phyloP scores from a whole-genome alignment of 1,284 basidiomycete genomes.

The Ceratobasidium sp. region DNA sequence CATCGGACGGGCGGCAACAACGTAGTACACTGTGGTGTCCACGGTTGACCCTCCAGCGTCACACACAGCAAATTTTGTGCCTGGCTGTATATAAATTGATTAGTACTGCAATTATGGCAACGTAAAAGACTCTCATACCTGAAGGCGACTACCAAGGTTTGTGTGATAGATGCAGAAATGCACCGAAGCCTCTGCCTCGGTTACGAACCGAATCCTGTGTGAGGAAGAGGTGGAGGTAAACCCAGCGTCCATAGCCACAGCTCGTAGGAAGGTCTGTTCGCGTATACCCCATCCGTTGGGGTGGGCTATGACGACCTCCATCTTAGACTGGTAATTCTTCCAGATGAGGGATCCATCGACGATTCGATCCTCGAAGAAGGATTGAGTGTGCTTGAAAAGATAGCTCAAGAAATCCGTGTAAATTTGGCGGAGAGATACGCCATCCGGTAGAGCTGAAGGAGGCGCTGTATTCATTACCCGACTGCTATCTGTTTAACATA shows the following conservation, averaged over 20 bases:
- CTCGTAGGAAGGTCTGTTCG: conserved; percentile 38
- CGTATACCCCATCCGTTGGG: conserved; percentile 43
- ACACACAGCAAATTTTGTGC: conserved; percentile 43
- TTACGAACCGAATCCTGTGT: conserved; percentile 44
- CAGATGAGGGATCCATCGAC: conserved; percentile 9
- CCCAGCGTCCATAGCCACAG: conserved; percentile 39
- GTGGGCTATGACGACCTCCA: conserved; percentile 39
- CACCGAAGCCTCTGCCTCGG: conserved; percentile 48
- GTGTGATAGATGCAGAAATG: conserved; percentile 47
- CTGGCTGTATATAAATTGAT: neutral
- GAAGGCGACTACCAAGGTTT: conserved; percentile 21
- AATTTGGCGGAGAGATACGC: conserved; percentile 11
- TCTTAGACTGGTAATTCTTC: neutral
- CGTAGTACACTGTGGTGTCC: conserved; percentile 46
- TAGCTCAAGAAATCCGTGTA: conserved; percentile 36
- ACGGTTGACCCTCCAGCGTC: conserved; percentile 49
- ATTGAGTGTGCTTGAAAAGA: conserved; percentile 27
- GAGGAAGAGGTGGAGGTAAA: neutral
- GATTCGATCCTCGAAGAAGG: conserved; percentile 25
- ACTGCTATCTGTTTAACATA: neutral
- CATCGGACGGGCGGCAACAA: conserved; percentile 2
- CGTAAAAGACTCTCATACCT: conserved; percentile 41
- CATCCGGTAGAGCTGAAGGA: conserved; percentile 19
- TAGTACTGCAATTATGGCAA: conserved; percentile 28
- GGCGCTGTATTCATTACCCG: neutral